A percentile compares a stretch with the other conserved stretches of the same genome.
Evolutionary conservation across 2,329 filamentous ascomycete genomes (phyloP).

Genomic region (Aspergillus carbonarius): DNA sequence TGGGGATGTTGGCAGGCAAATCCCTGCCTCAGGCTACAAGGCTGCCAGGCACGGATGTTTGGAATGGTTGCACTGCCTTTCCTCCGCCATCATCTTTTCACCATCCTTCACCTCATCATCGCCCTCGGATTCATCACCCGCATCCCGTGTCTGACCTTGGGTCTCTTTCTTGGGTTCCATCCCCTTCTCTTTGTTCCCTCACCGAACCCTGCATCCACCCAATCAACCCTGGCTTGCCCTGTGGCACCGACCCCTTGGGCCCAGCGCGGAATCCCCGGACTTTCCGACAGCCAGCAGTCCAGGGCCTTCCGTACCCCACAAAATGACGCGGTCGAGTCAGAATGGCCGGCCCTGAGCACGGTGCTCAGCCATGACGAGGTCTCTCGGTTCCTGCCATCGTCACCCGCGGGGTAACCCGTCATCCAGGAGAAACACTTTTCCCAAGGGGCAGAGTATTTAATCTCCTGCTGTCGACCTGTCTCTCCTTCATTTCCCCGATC

Average conservation of each 20-base stretch:
- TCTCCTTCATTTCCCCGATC: constrained; percentile 6
- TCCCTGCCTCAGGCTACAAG: background rate
- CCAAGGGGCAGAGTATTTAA: background rate
- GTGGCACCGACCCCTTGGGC: background rate
- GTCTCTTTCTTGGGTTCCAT: background rate
- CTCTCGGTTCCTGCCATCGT: background rate
- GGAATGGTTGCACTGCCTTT: background rate
- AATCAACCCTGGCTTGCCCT: background rate
- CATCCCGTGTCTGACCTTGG: background rate
- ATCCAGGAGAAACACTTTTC: background rate
- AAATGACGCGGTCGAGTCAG: background rate
- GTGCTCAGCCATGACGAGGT: background rate
- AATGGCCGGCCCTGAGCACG: background rate
- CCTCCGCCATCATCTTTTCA: background rate
- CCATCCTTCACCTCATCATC: background rate
- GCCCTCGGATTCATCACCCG: background rate
- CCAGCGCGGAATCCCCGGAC: background rate
- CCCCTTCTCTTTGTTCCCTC: background rate
- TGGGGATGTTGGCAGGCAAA: background rate
- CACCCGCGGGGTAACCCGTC: background rate
- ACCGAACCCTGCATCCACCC: background rate
- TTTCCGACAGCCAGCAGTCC: background rate
- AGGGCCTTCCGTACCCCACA: background rate
- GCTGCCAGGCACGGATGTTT: background rate
- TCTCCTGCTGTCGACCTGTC: background rate